Evolutionary conservation across 2,329 filamentous ascomycete species (phyloP).

Genomic region (Monilinia aucupariae): DNA sequence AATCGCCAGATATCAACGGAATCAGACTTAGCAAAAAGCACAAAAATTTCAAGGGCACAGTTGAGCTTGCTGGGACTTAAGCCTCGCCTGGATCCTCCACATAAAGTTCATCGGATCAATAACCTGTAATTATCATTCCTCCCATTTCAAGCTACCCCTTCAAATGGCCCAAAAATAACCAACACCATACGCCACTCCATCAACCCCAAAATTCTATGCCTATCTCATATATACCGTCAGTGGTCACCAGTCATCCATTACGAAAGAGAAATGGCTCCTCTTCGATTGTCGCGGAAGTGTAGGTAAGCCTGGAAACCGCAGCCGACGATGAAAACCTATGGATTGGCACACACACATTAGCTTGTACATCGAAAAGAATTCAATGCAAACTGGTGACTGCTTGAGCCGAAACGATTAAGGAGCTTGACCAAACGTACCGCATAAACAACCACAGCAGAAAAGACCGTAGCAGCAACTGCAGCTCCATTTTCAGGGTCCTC

Average conservation of each 20-base stretch:
- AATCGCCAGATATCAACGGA: background rate
- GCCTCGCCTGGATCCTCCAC: background rate
- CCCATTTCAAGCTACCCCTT: background rate
- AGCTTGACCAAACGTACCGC: constrained; percentile 55
- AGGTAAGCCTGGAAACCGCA: constrained; percentile 85
- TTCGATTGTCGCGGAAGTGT: constrained; percentile 74
- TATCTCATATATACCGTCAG: constrained; percentile 14
- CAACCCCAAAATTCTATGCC: constrained; percentile 6
- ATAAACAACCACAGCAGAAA: constrained; percentile 84
- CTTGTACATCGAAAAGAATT: background rate
- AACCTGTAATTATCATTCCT: constrained; percentile 2
- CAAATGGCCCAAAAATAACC: background rate
- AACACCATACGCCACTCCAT: constrained; percentile 27
- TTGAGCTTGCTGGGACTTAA: background rate
- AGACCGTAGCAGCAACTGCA: constrained; percentile 78
- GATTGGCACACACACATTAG: background rate
- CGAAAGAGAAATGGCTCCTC: constrained; percentile 74
- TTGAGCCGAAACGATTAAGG: constrained; percentile 7
- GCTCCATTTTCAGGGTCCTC: constrained; percentile 58
- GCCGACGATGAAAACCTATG: constrained; percentile 80
- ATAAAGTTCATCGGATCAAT: background rate
- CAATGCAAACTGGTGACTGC: background rate
- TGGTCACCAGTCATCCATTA: constrained; percentile 18
- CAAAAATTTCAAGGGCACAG: background rate
- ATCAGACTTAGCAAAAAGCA: background rate